Evolutionary conservation across 495 filamentous ascomycete genomes (phyloP).

Genomic region (Letharia lupina): DNA sequence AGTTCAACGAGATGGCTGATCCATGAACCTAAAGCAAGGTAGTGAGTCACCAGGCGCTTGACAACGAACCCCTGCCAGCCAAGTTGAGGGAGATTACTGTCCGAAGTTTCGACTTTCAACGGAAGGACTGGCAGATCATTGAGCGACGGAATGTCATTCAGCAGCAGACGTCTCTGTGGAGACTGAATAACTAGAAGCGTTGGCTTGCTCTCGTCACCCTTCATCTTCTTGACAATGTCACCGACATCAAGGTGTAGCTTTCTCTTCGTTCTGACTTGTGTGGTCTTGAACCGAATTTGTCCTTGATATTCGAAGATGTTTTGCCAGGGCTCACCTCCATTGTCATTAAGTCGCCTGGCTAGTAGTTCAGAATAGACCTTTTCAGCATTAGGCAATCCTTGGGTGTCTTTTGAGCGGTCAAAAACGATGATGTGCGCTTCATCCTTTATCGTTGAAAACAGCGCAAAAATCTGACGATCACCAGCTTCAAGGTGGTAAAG

Average conservation of each 20-base stretch:
- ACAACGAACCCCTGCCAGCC: constrained; percentile 92
- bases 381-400: constrained; percentile 79
- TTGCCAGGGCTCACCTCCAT: constrained; percentile 60
- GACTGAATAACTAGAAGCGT: constrained; percentile 85
- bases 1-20: constrained; percentile 78
- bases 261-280: constrained; percentile 76
- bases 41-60: constrained; percentile 76
- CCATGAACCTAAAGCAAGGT: constrained; percentile 86
- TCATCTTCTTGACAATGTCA: constrained; percentile 78
- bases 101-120: constrained; percentile 70
- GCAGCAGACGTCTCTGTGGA: constrained; percentile 66
- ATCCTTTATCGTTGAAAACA: constrained; percentile 77
- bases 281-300: constrained; percentile 73
- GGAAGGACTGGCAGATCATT: constrained; percentile 77
- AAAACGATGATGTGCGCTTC: constrained; percentile 80
- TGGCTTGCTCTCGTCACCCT: constrained; percentile 70
- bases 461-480: constrained; percentile 82
- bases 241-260: constrained; percentile 81
- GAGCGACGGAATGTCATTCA: constrained; percentile 77
- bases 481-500: constrained; percentile 87
- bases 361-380: constrained; percentile 82
- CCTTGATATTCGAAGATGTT: constrained; percentile 80
- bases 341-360: constrained; percentile 54
- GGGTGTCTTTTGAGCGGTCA: constrained; percentile 66
- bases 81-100: constrained; percentile 79